These are phyloP conservation scores for Lomentospora prolificans DNA, from an alignment of 2,329 filamentous ascomycete genomes.

Conservation along the genomic window DNA sequence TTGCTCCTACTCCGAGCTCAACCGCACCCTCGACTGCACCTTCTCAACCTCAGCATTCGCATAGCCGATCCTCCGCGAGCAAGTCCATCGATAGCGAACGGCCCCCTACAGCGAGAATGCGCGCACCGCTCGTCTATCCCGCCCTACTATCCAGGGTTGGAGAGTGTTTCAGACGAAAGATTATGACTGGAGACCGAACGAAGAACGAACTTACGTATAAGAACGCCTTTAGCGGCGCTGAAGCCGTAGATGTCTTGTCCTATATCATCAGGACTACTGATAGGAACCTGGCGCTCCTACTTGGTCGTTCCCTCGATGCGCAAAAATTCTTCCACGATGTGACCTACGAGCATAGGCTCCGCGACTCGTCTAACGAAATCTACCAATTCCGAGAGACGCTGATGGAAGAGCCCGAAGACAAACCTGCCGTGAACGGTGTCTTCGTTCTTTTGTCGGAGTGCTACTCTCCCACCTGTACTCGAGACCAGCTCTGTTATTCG, in stretches of 20 bases:
- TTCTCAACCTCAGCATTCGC: slow-evolving; percentile 12
- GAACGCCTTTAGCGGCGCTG: slow-evolving; percentile 89
- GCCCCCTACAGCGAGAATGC: slow-evolving; percentile 52
- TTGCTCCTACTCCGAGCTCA: slow-evolving; percentile 10
- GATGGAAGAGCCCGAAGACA: slow-evolving; percentile 70
- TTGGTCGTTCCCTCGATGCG: slow-evolving; percentile 86
- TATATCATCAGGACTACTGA: slow-evolving; percentile 98
- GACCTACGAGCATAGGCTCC: slow-evolving; percentile 89
- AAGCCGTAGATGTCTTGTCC: slow-evolving; percentile 89
- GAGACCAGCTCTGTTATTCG: slow-evolving; percentile 92
- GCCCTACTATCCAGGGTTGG: slow-evolving; percentile 88
- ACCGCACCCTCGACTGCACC: background rate
- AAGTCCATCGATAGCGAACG: slow-evolving; percentile 46
- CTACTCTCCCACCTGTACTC: slow-evolving; percentile 93
- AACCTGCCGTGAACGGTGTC: slow-evolving; percentile 74
- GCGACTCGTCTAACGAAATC: slow-evolving; percentile 88
- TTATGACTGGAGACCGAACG: slow-evolving; percentile 74
- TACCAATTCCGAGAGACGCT: slow-evolving; percentile 95
- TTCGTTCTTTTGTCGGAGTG: slow-evolving; percentile 95
- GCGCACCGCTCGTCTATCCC: slow-evolving; percentile 82
- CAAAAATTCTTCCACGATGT: slow-evolving; percentile 99
- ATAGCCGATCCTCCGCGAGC: slow-evolving; percentile 46
- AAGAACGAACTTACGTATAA: slow-evolving; percentile 98
- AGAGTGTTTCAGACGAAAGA: slow-evolving; percentile 83
- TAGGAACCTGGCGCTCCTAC: slow-evolving; percentile 80